A percentile compares a stretch with the other conserved stretches of the same genome.
phyloP scores from a whole-genome alignment of 176 grass and related monocot genomes.

The Neostapfia colusana region DNA sequence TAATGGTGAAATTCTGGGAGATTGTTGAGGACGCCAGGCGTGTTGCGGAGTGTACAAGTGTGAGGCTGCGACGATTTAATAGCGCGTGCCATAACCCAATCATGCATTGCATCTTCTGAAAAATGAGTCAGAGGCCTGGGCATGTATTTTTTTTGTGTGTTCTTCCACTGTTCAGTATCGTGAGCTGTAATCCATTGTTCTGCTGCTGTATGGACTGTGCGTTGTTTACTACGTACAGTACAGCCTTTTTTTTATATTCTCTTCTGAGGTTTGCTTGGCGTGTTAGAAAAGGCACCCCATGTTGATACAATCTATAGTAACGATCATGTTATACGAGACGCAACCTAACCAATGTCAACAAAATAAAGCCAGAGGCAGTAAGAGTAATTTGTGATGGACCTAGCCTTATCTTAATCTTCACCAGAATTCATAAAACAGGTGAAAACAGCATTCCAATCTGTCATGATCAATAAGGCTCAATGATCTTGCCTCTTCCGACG shows the following conservation, averaged over 20 bases:
- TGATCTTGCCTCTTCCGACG: not conserved
- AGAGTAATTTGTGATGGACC: not conserved
- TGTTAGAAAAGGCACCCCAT: not conserved
- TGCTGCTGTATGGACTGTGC: not conserved
- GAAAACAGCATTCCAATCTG: slow-evolving; percentile 1
- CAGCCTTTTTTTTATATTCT: not conserved
- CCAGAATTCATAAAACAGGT: not conserved
- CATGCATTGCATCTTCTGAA: not conserved
- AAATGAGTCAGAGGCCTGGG: not conserved
- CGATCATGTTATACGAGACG: not conserved
- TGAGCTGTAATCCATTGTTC: not conserved
- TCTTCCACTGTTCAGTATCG: not conserved
- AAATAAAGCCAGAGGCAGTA: no score
- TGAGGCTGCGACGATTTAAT: not conserved
- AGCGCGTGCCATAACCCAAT: not conserved
- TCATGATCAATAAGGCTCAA: not conserved
- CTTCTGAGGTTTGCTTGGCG: not conserved
- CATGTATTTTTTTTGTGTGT: not conserved
- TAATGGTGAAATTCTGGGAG: not conserved
- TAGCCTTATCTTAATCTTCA: not conserved
- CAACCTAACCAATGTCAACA: no score
- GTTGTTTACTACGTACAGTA: not conserved
- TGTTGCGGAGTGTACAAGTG: not conserved
- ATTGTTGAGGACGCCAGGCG: not conserved
- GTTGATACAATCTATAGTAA: slow-evolving; percentile 27